Evolutionary conservation across 345 rosid genomes (phyloP), one percentile per base, ranked within the genome.

Genomic region (Citrus glauca): DNA sequence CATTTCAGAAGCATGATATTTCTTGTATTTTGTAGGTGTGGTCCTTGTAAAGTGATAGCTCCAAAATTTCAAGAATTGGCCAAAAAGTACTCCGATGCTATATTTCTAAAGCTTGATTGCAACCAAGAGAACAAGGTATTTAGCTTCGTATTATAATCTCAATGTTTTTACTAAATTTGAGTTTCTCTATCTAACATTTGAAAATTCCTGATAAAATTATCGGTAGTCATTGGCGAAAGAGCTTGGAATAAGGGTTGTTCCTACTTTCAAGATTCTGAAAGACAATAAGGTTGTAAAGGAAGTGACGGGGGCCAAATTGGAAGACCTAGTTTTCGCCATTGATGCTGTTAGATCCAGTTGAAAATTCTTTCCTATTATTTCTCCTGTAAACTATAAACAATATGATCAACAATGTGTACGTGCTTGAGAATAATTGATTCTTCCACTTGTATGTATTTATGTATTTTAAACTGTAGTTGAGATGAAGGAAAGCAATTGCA

Each of bases 51-150:
- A 87, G 78, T 93, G 35, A 95, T 95, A 1, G 98, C 97, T 74
- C 98, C 98, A 7, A 93, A 90, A 79, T 93, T 83, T 82, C 80
- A 89, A 78, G 91, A 88, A 42, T 86, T 95, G 80, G 90, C 98
- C 0, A 74, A 91, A 86, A 90, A 93, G 79, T 89, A 90, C 72
- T 82, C 85, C 28, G 98, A 95, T 80, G 96, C 90, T 73, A 90
- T 95, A 66, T 95, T 95, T 72, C 87, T 95, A 72, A 95, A 95
- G 88, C 98, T 95, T 55, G 98, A 93, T 76, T 95, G 98, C 89
- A 93, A 92, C 88, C 89, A 91, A 86, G 95, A 90, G 2, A 95
- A 93, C 90, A 93, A 81, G 94, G 98, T 91, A 30, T 24, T 64
- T 66, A 66, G 27, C 35, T 66, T 5, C 0, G 11, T 33, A 33